Conservation (phyloP, 345 rosid species). For the Populus euphratica region DNA sequence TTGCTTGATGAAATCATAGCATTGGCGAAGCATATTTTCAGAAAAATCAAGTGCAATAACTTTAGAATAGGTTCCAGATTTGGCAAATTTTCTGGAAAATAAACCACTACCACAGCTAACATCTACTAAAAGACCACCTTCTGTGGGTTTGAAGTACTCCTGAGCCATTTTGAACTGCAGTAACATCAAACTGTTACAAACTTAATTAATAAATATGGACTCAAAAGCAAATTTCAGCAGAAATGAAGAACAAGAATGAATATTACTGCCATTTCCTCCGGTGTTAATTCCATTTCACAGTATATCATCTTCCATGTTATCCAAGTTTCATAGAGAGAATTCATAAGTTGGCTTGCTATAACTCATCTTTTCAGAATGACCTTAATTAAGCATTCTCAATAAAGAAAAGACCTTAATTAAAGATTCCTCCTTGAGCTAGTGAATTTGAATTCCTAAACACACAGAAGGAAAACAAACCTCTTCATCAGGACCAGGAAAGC, state of each 20-base stretch:
- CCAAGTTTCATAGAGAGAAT: neutral
- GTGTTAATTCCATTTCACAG: neutral
- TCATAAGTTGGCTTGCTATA: neutral
- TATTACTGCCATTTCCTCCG: neutral
- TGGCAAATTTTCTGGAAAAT: constrained; percentile 81
- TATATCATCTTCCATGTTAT: neutral
- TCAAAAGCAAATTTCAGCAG: neutral
- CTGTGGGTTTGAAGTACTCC: constrained; percentile 68
- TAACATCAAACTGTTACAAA: constrained; percentile 4
- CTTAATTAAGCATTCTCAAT: neutral
- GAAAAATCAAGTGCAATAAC: constrained; percentile 94
- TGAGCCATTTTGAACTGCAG: constrained; percentile 95
- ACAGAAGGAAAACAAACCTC: constrained; percentile 49
- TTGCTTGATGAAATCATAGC: constrained; percentile 71
- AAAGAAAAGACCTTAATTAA: neutral
- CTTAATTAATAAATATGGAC: neutral
- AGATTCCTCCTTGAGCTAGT: neutral
- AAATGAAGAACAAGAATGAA: neutral
- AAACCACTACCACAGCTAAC: constrained; percentile 96
- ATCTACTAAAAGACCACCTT: constrained; percentile 84
- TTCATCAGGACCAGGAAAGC: constrained; percentile 94
- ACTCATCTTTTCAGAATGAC: neutral
- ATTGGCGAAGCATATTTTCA: constrained; percentile 93
- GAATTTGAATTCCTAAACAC: neutral
- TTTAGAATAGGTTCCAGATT: constrained; percentile 64